phyloP scores from a whole-genome alignment of 2,329 filamentous ascomycete genomes.

The Neofusicoccum ribis region DNA sequence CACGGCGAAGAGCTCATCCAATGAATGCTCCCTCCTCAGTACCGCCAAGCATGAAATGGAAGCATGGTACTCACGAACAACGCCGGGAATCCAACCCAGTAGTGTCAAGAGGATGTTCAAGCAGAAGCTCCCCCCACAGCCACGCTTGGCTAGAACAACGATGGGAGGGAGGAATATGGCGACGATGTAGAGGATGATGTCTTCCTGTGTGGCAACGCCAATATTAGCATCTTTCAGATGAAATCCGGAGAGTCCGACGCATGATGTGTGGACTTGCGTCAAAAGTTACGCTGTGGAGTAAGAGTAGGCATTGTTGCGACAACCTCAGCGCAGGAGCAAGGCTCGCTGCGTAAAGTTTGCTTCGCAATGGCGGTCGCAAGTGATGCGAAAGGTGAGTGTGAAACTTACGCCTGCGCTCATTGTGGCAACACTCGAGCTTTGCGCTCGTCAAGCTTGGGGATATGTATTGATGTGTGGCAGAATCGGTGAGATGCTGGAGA shows the following conservation, averaged over 20 bases:
- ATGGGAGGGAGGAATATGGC: slow-evolving; percentile 15
- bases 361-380: background rate
- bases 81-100: slow-evolving; percentile 13
- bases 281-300: no score
- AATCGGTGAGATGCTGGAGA: background rate
- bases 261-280: background rate
- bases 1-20: no score
- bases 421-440: background rate
- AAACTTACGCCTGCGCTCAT: background rate
- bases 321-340: background rate
- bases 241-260: no score
- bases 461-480: background rate
- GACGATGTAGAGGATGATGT: slow-evolving; percentile 13
- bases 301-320: background rate
- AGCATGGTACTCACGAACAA: background rate
- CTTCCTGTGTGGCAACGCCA: background rate
- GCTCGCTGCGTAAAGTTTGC: background rate
- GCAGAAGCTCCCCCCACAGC: slow-evolving; percentile 12
- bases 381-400: background rate
- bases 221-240: background rate
- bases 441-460: background rate
- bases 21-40: no score
- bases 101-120: slow-evolving; percentile 6
- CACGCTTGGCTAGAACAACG: slow-evolving; percentile 4
- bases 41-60: no score